Evolutionary conservation across 2,329 filamentous ascomycete species (phyloP).

Genomic region (Beauveria asiatica): DNA sequence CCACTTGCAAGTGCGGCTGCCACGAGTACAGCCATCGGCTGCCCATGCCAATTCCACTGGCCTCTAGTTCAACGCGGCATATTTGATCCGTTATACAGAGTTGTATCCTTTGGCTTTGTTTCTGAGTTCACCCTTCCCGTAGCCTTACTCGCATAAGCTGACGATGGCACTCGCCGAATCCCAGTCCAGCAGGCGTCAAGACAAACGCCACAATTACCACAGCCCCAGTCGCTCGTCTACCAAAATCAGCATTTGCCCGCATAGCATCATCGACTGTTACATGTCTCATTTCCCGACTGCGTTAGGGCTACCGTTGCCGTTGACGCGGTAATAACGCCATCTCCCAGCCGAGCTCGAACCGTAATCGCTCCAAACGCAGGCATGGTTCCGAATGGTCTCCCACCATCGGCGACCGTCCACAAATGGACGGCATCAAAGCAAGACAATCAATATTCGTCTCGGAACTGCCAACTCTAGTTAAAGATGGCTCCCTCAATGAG

Average conservation of each 20-base stretch:
- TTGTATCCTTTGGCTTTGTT: not conserved
- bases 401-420: not conserved
- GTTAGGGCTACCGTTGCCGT: not conserved
- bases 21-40: not conserved
- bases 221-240: not conserved
- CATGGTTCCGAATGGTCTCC: not conserved
- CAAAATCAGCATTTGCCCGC: not conserved
- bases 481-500: not conserved
- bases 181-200: not conserved
- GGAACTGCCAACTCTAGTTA: not conserved
- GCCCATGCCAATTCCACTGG: not conserved
- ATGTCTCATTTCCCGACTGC: constrained; percentile 5
- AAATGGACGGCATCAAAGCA: not conserved
- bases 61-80: not conserved
- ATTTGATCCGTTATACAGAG: not conserved
- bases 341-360: constrained; percentile 8
- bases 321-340: constrained; percentile 1
- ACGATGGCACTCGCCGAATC: not conserved
- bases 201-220: constrained; percentile 5
- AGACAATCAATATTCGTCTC: not conserved
- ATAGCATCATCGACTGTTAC: not conserved
- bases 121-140: not conserved
- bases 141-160: not conserved
- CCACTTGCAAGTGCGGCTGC: not conserved
- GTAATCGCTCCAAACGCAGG: constrained; percentile 8